Evolutionary conservation across 352 stramenopile genomes (phyloP).

Genomic region (Pythium sukuiense): DNA sequence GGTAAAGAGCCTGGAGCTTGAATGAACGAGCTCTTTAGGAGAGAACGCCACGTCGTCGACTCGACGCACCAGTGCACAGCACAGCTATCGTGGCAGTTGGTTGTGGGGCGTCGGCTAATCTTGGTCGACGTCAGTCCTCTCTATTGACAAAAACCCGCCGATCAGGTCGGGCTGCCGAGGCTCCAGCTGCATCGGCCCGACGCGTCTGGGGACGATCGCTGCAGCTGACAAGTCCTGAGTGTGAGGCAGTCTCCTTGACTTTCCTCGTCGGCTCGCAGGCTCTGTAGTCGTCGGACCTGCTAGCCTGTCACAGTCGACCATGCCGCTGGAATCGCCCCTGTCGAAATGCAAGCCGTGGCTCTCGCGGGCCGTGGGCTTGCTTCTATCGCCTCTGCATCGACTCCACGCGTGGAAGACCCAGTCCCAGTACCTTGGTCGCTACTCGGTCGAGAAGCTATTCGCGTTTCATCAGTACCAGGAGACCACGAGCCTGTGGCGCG

Average conservation of each 20-base stretch:
- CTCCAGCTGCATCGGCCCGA: not conserved
- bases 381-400: constrained; percentile 5
- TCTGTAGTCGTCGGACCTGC: not conserved
- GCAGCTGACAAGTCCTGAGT: not conserved
- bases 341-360: not conserved
- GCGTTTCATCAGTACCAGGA: constrained; percentile 21
- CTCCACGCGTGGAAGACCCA: constrained; percentile 26
- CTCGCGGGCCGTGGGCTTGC: not conserved
- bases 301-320: not conserved
- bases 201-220: not conserved
- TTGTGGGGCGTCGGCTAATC: not conserved
- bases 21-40: too few species aligned
- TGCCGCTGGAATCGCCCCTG: not conserved
- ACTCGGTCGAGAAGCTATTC: constrained; percentile 27
- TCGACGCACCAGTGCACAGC: too few species aligned
- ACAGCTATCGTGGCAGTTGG: not conserved
- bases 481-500: constrained; percentile 7
- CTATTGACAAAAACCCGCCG: too few species aligned
- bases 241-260: not conserved
- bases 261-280: not conserved
- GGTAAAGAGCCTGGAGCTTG: too few species aligned
- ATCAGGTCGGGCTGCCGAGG: too few species aligned
- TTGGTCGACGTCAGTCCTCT: not conserved
- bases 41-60: too few species aligned
- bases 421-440: constrained; percentile 27